Base-by-base conservation (phyloP, 1,284 basidiomycete genomes). In the Pseudozyma thailandica region DNA sequence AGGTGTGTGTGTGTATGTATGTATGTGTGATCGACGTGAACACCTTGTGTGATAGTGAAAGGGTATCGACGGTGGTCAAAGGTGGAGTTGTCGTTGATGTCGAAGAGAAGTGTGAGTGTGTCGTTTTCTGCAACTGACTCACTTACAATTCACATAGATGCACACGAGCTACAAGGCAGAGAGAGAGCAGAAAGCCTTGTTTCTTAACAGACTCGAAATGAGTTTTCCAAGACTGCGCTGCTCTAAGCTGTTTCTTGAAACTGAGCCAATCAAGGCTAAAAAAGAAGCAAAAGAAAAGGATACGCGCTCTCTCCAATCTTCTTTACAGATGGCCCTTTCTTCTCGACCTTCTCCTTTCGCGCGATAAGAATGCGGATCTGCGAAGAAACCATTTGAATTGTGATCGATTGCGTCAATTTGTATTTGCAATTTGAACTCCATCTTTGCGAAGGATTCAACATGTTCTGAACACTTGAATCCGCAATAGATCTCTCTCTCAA, bases 301-400 rank as follows among this genome's bases (percentile, higher is more conserved):
- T 15, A 44, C 31, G 50, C 50, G 42, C 41, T 33, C 15, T 13
- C 12, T 16, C n/a, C 31, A 16, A 10, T 33, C 31, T 10, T 16
- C 7, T 8, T 10, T 16, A 33, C 31, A 33, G 12, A 33, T 18
- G 16, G 2, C 25, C 28, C 27, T 42, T 51, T 92, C 76, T 88
- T 87, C 85, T 92, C 92, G 65, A 71, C 75, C 16, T 39, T 8
- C 41, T 31, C 48, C 16, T 42, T 35, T 52, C 52, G 51, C 23
- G 41, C 49, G 57, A 51, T 35, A 35, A 35, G 30, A 31, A 31
- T 8, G 30, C 7, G 2, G 20, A 15, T 6, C 2, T 16, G 20
- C 8, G 16, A 25, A 21, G 9, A 6, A n/a, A 15, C 1, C 16
- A 52, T 38, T 53, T 37, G 18, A 50, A 42, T 62, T 41, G 59